A percentile compares a stretch with the other conserved stretches of the same genome.
These are phyloP conservation scores for Malassezia sympodialis DNA, from an alignment of 1,284 basidiomycete species.

Conservation along the genomic window DNA sequence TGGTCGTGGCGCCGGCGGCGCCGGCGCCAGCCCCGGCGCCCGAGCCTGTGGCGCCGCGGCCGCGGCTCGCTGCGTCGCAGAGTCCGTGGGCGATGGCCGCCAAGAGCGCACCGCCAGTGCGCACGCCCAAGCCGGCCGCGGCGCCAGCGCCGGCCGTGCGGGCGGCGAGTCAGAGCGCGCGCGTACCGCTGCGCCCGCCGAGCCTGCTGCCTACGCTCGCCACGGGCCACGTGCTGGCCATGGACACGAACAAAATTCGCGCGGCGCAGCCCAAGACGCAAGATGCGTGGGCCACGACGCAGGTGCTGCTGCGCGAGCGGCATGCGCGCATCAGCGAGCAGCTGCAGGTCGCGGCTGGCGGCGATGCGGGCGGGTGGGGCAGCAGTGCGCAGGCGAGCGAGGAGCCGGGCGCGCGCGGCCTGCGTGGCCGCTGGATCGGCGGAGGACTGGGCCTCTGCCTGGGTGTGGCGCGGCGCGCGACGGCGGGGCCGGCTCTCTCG, in stretches of 20 bases:
- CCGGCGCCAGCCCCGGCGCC: constrained; percentile 20
- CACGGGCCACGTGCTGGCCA: constrained; percentile 21
- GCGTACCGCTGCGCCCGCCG: constrained; percentile 65
- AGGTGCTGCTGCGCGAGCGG: constrained; percentile 59
- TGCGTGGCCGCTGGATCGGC: constrained; percentile 67
- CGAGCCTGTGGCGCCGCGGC: constrained; percentile 4
- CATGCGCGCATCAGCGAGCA: constrained; percentile 61
- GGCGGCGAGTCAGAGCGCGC: constrained; percentile 5
- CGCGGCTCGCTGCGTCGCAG: constrained; percentile 21
- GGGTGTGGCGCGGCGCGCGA: constrained; percentile 28
- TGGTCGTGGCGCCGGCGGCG: constrained; percentile 52
- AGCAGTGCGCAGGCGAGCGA: constrained; percentile 54
- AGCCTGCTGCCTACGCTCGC: constrained; percentile 74
- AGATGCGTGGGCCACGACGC: constrained; percentile 55
- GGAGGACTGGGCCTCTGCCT: constrained; percentile 56
- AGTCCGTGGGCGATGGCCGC: constrained; percentile 36
- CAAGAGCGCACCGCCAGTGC: not conserved
- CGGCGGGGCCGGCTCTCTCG: constrained; percentile 63
- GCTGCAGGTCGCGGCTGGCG: constrained; percentile 49
- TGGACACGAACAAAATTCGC: constrained; percentile 12
- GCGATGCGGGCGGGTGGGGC: constrained; percentile 19
- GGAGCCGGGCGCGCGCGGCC: constrained; percentile 66
- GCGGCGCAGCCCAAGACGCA: not conserved
- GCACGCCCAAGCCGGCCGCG: not conserved
- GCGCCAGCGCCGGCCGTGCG: not conserved